Conservation (phyloP, 257 asterid species). For the Mentha longifolia region DNA sequence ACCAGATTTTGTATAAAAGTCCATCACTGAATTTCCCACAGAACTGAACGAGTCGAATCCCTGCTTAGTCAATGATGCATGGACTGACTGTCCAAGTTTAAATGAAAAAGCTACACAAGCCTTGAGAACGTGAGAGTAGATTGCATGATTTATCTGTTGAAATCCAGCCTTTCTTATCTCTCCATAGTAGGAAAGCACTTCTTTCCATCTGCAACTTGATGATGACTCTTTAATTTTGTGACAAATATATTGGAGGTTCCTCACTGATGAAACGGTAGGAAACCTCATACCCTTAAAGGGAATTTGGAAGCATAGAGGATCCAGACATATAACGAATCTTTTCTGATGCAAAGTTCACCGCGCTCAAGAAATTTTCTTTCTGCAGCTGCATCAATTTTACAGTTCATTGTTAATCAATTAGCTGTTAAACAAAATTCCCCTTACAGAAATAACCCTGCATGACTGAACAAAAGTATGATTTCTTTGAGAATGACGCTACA, state of each 20-base stretch:
- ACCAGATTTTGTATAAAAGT: constrained; percentile 76
- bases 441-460: constrained; percentile 11
- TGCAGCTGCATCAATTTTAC: constrained; percentile 16
- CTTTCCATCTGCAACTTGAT: constrained; percentile 58
- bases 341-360: constrained; percentile 23
- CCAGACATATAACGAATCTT: constrained; percentile 20
- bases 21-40: constrained; percentile 68
- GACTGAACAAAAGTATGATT: background rate
- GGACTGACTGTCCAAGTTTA: constrained; percentile 57
- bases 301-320: background rate
- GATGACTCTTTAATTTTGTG: constrained; percentile 52
- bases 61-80: constrained; percentile 64
- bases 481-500: constrained; percentile 3
- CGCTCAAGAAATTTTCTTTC: background rate
- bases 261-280: constrained; percentile 38
- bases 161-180: constrained; percentile 46
- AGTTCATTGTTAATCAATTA: background rate
- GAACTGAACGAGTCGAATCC: constrained; percentile 66
- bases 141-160: constrained; percentile 52
- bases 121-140: constrained; percentile 67
- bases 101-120: constrained; percentile 56
- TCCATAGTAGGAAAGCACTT: constrained; percentile 51
- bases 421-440: background rate
- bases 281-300: constrained; percentile 42
- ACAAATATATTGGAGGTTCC: constrained; percentile 43